Base-by-base conservation (phyloP, 1,284 basidiomycete genomes). In the Puccinia polysora region DNA sequence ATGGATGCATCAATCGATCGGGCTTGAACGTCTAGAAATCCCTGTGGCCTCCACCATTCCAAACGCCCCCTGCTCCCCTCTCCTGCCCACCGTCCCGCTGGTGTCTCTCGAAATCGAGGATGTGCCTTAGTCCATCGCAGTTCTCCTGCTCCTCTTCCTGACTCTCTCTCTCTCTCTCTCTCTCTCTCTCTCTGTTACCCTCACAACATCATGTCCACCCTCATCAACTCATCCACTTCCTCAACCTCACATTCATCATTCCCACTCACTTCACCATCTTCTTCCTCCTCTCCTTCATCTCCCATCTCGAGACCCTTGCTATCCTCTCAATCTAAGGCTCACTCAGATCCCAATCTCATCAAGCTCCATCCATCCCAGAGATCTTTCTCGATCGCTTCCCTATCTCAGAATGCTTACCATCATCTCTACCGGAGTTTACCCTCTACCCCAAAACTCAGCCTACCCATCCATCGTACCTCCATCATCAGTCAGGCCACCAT, bases 391-490 rank as follows among this genome's bases (percentile, higher is more conserved):
- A 43, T 63, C 43, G 10, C 25, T 15, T 65, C 63, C 2, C 50
- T 65, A 30, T 53, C 49, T 28, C 63, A 65, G 32, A 65, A 52
- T 65, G 49, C 62, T 2, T 65, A 52, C 36, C 45, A 65, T 32
- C 62, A 65, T 53, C 34, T 65, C 40, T 65, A 65, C 28, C 63
- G 43, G 15, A 53, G 36, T 53, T 34, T 65, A 10, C 63, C 63
- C 3, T 65, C 63, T 3, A 65, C 47, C 4, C 59, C 49, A 2
- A 50, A 50, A 32, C 28, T 71, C 8, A 28, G 23, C n/a, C 49
- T 71, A 4, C 68, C 68, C 5, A 12, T 43, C 12, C 43, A 62
- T 40, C 68, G 59, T 14, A 71, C 68, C 12, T 71, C 68, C 10
- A 38, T 71, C 30, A 55, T 71, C 59, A 49, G 52, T 30, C 58